phyloP scores from a whole-genome alignment of 176 grass and related monocot species.

The Bolboschoenus planiculmis region DNA sequence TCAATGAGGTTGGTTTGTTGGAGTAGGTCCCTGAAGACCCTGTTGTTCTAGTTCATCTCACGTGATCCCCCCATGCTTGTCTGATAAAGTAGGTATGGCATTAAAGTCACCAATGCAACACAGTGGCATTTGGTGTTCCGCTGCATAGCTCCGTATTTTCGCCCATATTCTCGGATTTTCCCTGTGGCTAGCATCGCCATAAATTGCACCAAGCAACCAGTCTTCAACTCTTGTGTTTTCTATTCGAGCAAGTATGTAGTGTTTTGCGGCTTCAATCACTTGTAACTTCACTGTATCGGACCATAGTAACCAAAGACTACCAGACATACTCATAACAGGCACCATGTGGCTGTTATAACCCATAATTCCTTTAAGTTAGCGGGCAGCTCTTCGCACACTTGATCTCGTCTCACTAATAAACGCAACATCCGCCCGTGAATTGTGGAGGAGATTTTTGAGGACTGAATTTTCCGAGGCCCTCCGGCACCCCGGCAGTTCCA shows the following conservation, averaged over 20 bases:
- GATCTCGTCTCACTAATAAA: no score
- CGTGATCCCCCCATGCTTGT: background rate
- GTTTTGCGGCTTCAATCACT: background rate
- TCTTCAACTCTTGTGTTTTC: background rate
- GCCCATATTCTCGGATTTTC: background rate
- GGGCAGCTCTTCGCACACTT: no score
- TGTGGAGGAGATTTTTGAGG: no score
- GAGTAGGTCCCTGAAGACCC: background rate
- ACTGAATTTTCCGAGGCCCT: no score
- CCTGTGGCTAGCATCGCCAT: background rate
- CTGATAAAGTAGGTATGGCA: background rate
- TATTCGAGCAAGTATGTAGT: background rate
- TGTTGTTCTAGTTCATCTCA: background rate
- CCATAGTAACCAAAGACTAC: background rate
- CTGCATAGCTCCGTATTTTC: background rate
- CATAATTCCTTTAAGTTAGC: no score
- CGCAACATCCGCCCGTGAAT: no score
- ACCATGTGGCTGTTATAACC: no score
- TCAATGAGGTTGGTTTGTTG: background rate
- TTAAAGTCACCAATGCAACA: background rate
- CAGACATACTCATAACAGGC: background rate
- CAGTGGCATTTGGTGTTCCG: background rate
- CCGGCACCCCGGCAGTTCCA: no score
- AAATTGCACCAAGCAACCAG: background rate
- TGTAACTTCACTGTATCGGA: background rate